Evolutionary conservation across 108 stramenopile genomes (phyloP), one percentile per base, ranked within the genome.

Genomic region (Nannochloropsis salina): DNA sequence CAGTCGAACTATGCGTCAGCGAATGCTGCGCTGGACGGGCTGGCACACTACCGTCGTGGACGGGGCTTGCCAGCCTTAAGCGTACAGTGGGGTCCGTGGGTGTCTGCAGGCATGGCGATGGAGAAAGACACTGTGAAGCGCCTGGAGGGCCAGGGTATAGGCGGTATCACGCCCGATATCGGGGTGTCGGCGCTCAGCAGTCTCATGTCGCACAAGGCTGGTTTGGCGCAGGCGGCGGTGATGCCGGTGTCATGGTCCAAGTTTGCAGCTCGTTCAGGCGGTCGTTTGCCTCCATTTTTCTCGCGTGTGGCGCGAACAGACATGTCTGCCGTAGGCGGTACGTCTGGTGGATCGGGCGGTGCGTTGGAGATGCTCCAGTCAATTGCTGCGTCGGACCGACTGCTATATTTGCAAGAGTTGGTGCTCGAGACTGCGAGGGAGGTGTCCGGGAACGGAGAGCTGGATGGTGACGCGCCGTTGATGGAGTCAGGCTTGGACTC

Each of bases 61-160:
- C 42, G 82, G 44, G 82, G 82, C 41, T 42, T 45, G 45, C 81
- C 81, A 6, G 83, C 80, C n/a, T 43, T 83, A 9, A 87, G 86
- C 61, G 83, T 87, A 5, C 86, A 87, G 80, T 87, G 83, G 9
- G 86, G 86, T 2, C 86, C 86, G n/a, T 87, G 86, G 86, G 44
- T 80, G 31, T 31, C 82, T 20, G 61, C 86, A 21, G n/a, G 86
- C 42, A 61, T 11, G 20, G 22, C 41, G 82, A 41, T 15, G 51
- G 45, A 45, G 61, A 83, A 21, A 42, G 82, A 21, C 42, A 43
- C 42, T 12, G 42, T 22, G 86, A 51, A 43, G 86, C 42, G 22
- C 11, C 47, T 22, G n/a, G 80, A 42, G 11, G 5, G 83, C 43
- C 21, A 74, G 8, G 86, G 86, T 12, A 51, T 51, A 51, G 12